Evolutionary conservation across 331 rosid species (phyloP), one percentile per base, ranked within the genome.

Genomic region (Rhamnella rubrinervis): DNA sequence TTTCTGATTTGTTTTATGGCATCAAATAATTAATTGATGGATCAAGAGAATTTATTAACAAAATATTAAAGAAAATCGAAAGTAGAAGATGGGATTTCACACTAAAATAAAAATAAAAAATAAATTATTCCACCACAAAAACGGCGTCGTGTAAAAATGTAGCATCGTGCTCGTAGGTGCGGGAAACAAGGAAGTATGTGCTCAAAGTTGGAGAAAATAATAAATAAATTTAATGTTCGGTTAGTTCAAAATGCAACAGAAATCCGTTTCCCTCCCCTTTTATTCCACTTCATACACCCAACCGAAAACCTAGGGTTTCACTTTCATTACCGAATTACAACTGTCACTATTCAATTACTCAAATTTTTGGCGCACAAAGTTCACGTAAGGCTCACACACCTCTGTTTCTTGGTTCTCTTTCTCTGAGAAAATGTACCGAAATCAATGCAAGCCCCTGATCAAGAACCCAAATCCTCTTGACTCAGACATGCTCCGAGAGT

Each of bases 291-390:
- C 4, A 44, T 50, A 46, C 72, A 7, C 47, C 25, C 25, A 8
- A 59, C 70, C 76, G 59, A 52, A 57, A 76, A 65, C 39, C 81
- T 89, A 86, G 96, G 96, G 92, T 86, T 89, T 74, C 71, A 11
- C 67, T 10, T 5, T 49, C 25, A 15, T 69, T 51, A 28, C 56
- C 15, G 39, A 65, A 65, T 65, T 56, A 17, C 35, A 76, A 62
- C 51, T 63, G 25, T 73, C 66, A 28, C 26, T 26, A 21, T 53
- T 13, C 37, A 25, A 6, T 40, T 20, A 19, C 17, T 21, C 23
- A 20, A 37, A 19, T 21, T 2, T 28, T 11, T 52, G 14, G 59
- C 19, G 4, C 53, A 6, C 63, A 66, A 66, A 66, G 59, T 59
- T 20, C 55, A 20, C 19, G 12, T 12, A 19, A 8, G 20, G 37